Conservation (phyloP, 1,284 basidiomycete species). For the Rhodofomes roseus region DNA sequence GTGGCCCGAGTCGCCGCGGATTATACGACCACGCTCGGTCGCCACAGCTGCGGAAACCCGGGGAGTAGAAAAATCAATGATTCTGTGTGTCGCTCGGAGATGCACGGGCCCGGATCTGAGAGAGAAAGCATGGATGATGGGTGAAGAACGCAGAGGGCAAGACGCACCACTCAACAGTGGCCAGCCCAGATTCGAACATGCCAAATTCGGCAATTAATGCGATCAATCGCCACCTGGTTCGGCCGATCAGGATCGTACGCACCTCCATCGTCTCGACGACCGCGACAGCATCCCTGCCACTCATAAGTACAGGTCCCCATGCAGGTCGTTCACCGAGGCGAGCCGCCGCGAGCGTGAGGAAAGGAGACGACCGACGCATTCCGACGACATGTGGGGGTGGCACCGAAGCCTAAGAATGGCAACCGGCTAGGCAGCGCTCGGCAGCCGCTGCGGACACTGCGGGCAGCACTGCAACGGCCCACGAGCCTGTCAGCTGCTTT, state of each 20-base stretch:
- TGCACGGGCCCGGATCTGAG: no score
- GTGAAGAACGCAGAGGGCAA: no score
- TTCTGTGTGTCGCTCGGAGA: no score
- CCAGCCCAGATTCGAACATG: no score
- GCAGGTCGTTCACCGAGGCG: neutral
- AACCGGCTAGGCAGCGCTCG: neutral
- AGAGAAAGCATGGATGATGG: no score
- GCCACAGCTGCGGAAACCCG: neutral
- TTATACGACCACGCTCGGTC: neutral
- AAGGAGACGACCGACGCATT: neutral
- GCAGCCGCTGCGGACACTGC: neutral
- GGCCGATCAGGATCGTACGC: neutral
- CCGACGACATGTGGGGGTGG: neutral
- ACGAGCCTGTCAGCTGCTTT: neutral
- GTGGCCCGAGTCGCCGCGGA: neutral
- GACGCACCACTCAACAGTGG: no score
- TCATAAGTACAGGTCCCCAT: no score
- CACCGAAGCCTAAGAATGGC: neutral
- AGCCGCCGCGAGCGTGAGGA: neutral
- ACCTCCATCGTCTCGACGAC: neutral
- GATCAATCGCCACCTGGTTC: neutral
- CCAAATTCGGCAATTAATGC: neutral
- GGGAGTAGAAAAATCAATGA: no score
- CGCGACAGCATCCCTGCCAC: no score
- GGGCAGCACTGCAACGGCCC: conserved; percentile 3